phyloP scores from a whole-genome alignment of 768 basidiomycete genomes.

The Lentinula detonsa region DNA sequence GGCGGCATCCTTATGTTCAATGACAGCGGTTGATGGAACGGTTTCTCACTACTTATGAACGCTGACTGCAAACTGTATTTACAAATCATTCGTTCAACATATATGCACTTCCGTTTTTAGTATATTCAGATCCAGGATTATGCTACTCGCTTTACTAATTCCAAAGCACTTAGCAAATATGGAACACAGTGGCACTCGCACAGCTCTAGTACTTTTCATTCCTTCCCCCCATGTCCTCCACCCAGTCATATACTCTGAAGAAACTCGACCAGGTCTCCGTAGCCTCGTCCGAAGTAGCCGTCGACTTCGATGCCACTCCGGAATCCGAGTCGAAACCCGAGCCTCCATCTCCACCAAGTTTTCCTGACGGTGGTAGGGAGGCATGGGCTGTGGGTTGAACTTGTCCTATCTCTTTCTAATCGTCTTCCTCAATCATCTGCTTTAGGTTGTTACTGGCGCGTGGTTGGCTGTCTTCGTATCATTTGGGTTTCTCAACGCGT shows the following conservation, averaged over 20 bases:
- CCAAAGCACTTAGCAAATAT: too few species aligned
- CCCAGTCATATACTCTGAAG: not conserved
- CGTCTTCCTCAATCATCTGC: not conserved
- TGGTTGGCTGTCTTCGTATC: conserved; percentile 14
- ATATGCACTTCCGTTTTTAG: too few species aligned
- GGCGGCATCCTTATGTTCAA: too few species aligned
- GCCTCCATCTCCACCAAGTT: not conserved
- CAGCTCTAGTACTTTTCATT: too few species aligned
- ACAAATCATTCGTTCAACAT: too few species aligned
- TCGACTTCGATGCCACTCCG: not conserved
- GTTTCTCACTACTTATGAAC: too few species aligned
- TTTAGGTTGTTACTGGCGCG: conserved; percentile 9
- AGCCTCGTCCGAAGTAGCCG: not conserved
- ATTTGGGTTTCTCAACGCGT: conserved; percentile 14
- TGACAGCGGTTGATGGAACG: too few species aligned
- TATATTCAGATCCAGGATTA: too few species aligned
- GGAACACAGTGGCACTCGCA: too few species aligned
- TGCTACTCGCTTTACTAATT: too few species aligned
- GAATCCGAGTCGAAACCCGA: not conserved
- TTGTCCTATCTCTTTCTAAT: not conserved
- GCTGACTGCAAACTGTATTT: too few species aligned
- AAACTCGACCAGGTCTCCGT: not conserved
- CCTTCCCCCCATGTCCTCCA: not conserved
- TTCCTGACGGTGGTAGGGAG: conserved; percentile 14
- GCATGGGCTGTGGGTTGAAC: conserved; percentile 7